A percentile compares a stretch with the other conserved stretches of the same genome.
These are phyloP conservation scores for Aspergillus cejpii DNA, from an alignment of 2,329 filamentous ascomycete species.

Conservation along the genomic window DNA sequence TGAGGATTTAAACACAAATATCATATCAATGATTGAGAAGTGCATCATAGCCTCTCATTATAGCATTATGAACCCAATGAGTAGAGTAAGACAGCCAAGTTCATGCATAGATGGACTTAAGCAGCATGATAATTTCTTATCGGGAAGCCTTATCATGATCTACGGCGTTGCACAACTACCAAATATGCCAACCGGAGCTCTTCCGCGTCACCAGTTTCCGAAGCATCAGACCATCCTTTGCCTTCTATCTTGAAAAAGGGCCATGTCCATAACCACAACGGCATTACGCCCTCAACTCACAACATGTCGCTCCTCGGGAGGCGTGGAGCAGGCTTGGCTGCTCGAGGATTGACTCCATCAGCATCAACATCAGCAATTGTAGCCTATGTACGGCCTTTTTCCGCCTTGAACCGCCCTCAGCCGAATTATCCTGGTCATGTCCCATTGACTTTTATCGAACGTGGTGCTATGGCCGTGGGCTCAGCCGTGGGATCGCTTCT, in stretches of 20 bases:
- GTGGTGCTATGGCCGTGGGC: slow-evolving; percentile 60
- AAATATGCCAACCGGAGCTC: slow-evolving; percentile 9
- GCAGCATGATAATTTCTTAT: slow-evolving; percentile 13
- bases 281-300: slow-evolving; percentile 1
- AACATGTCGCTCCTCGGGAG: slow-evolving; percentile 29
- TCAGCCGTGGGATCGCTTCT: slow-evolving; percentile 56
- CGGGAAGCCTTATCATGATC: slow-evolving; percentile 15
- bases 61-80: not conserved
- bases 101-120: not conserved
- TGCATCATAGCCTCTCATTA: not conserved
- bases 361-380: slow-evolving; percentile 6
- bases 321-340: slow-evolving; percentile 10
- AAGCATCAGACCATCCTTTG: not conserved
- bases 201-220: slow-evolving; percentile 3
- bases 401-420: slow-evolving; percentile 72
- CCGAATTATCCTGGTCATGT: slow-evolving; percentile 91
- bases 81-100: not conserved
- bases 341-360: slow-evolving; percentile 11
- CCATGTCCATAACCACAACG: slow-evolving; percentile 9
- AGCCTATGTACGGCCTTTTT: slow-evolving; percentile 54
- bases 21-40: not conserved
- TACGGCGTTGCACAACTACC: slow-evolving; percentile 12
- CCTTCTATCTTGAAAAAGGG: slow-evolving; percentile 2
- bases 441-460: slow-evolving; percentile 72
- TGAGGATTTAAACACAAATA: not conserved